Percentiles rank a stretch among this genome's conserved stretches.
These are phyloP conservation scores for Fusarium keratoplasticum DNA, from an alignment of 2,329 filamentous ascomycete species.

Conservation along the genomic window DNA sequence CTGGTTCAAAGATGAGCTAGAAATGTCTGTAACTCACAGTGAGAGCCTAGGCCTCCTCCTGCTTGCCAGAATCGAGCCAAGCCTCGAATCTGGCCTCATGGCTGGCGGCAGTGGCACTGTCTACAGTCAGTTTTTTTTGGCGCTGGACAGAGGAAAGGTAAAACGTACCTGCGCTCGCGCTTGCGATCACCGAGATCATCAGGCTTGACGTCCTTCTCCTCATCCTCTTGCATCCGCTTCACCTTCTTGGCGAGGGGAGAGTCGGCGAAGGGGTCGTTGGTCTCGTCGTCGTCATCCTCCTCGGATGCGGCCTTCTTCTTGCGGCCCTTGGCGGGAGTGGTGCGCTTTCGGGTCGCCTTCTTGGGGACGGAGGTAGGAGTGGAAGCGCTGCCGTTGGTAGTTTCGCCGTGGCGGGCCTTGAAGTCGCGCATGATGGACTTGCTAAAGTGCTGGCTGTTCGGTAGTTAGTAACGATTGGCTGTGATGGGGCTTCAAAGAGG, in stretches of 20 bases:
- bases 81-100: slow-evolving; percentile 18
- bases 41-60: neutral
- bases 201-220: slow-evolving; percentile 28
- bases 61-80: slow-evolving; percentile 15
- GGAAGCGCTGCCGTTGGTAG: slow-evolving; percentile 3
- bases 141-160: neutral
- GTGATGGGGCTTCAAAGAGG: neutral
- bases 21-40: neutral
- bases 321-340: slow-evolving; percentile 25
- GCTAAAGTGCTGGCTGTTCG: slow-evolving; percentile 53
- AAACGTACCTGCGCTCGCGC: slow-evolving; percentile 35
- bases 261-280: slow-evolving; percentile 11
- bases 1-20: neutral
- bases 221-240: slow-evolving; percentile 46
- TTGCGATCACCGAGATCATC: slow-evolving; percentile 11
- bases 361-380: slow-evolving; percentile 21
- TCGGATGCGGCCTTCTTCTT: slow-evolving; percentile 28
- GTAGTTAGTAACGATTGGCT: neutral
- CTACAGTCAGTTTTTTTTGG: slow-evolving; percentile 4
- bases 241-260: slow-evolving; percentile 44
- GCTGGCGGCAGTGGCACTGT: slow-evolving; percentile 26
- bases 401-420: slow-evolving; percentile 42
- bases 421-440: slow-evolving; percentile 53
- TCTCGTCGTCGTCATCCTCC: slow-evolving; percentile 29
- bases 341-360: slow-evolving; percentile 39